Evolutionary conservation across 371 early-diverging fungal genomes (phyloP).

Genomic region (Mucor sp.): DNA sequence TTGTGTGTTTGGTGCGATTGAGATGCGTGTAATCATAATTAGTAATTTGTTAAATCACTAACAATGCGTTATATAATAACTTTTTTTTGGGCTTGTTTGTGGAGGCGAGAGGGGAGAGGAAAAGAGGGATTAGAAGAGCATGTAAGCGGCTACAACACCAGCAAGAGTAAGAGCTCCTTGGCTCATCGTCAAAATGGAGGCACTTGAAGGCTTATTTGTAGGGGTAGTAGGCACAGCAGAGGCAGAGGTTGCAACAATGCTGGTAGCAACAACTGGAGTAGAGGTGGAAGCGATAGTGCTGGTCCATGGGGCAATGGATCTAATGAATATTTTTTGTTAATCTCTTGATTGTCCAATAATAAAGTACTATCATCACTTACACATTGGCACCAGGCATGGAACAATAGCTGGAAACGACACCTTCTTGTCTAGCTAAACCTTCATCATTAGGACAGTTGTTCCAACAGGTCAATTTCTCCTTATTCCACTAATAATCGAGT

Average conservation of each 20-base stretch:
- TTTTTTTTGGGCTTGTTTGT: slow-evolving; percentile 5
- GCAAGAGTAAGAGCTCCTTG: slow-evolving; percentile 17
- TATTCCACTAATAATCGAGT: slow-evolving; percentile 26
- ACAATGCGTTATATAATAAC: not conserved
- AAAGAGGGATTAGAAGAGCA: slow-evolving; percentile 12
- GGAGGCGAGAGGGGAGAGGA: not conserved
- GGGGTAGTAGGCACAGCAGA: slow-evolving; percentile 5
- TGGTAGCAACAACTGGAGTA: slow-evolving; percentile 14
- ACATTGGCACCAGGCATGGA: slow-evolving; percentile 38
- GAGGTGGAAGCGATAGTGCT: slow-evolving; percentile 20
- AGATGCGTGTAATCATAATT: not conserved
- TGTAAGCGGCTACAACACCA: slow-evolving; percentile 20
- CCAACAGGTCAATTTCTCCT: slow-evolving; percentile 28
- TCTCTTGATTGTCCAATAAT: not conserved
- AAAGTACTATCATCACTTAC: slow-evolving; percentile 18
- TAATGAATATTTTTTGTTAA: slow-evolving; percentile 1
- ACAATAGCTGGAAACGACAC: slow-evolving; percentile 14
- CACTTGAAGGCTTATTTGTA: slow-evolving; percentile 20
- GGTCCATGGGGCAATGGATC: slow-evolving; percentile 30
- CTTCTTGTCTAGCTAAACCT: slow-evolving; percentile 19
- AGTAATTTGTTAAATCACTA: not conserved
- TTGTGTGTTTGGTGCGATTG: not conserved
- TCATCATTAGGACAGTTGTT: slow-evolving; percentile 29
- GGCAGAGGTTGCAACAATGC: slow-evolving; percentile 7
- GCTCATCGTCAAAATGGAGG: slow-evolving; percentile 18